Conservation (phyloP, 331 rosid species). For the Dryas integrifolia region DNA sequence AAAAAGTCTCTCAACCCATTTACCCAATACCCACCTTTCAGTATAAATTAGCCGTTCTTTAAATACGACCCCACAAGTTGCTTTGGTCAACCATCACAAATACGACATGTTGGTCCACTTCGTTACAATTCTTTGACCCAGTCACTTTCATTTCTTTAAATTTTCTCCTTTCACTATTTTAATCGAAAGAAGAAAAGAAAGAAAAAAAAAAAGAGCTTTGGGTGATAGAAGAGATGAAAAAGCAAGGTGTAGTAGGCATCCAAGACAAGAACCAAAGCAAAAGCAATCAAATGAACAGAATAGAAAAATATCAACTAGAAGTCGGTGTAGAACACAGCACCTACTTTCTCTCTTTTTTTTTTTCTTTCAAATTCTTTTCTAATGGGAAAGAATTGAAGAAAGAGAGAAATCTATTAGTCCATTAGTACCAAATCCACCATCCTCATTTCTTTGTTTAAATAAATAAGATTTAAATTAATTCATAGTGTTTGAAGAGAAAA, state of each 20-base stretch:
- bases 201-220: not conserved
- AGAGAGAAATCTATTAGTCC: not conserved
- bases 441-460: constrained; percentile 22
- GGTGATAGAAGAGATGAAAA: constrained; percentile 17
- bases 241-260: constrained; percentile 32
- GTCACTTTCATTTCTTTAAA: constrained; percentile 40
- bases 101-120: constrained; percentile 68
- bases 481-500: constrained; percentile 20
- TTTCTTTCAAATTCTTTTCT: not conserved
- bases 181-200: not conserved
- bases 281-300: constrained; percentile 30
- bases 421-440: constrained; percentile 62
- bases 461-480: constrained; percentile 20
- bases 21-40: constrained; percentile 21
- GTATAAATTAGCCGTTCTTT: constrained; percentile 33
- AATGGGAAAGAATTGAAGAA: constrained; percentile 13
- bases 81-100: constrained; percentile 65
- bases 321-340: constrained; percentile 2
- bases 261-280: constrained; percentile 44
- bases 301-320: constrained; percentile 1
- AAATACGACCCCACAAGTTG: constrained; percentile 7
- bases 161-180: constrained; percentile 13
- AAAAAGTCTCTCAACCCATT: constrained; percentile 4
- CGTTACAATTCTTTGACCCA: constrained; percentile 64
- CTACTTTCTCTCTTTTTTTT: constrained; percentile 19